phyloP scores from a whole-genome alignment of 345 rosid genomes.

The Iberis pinnata region DNA sequence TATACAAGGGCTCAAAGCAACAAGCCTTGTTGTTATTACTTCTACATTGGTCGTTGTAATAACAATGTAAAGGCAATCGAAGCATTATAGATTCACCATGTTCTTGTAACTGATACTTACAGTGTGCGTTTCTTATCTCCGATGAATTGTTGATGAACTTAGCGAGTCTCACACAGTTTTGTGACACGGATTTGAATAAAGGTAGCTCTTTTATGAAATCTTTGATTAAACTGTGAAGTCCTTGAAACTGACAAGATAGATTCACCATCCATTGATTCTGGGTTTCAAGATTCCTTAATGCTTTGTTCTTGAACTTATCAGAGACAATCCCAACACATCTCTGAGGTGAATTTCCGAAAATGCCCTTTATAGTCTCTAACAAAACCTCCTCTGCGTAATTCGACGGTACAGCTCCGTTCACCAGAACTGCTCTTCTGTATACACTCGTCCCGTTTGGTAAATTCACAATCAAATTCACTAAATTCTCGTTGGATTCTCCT shows the following conservation, averaged over 20 bases:
- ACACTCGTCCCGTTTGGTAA: slow-evolving; percentile 94
- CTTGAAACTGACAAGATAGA: slow-evolving; percentile 84
- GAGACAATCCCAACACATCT: slow-evolving; percentile 94
- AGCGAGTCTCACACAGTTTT: slow-evolving; percentile 64
- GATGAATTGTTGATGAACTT: slow-evolving; percentile 59
- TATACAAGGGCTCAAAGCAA: slow-evolving; percentile 41
- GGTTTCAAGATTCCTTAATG: slow-evolving; percentile 73
- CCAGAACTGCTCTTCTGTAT: slow-evolving; percentile 68
- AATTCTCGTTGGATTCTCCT: slow-evolving; percentile 36
- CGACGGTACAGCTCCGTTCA: slow-evolving; percentile 61
- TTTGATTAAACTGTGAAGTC: slow-evolving; percentile 65
- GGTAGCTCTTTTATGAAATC: slow-evolving; percentile 75
- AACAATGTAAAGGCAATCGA: slow-evolving; percentile 48
- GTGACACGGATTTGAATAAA: slow-evolving; percentile 52
- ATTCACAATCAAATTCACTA: slow-evolving; percentile 77
- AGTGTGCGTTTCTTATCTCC: slow-evolving; percentile 55
- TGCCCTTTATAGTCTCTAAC: slow-evolving; percentile 68
- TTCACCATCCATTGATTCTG: slow-evolving; percentile 98
- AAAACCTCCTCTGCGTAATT: slow-evolving; percentile 83
- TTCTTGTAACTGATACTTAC: slow-evolving; percentile 79
- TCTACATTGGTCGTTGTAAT: too few species aligned
- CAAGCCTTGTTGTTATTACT: too few species aligned
- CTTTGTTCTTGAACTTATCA: slow-evolving; percentile 77
- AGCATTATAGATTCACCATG: slow-evolving; percentile 51
- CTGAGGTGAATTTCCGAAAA: slow-evolving; percentile 74